Percentiles rank a stretch among this genome's conserved stretches.
Evolutionary conservation across 139 green algal genomes (phyloP).

Genomic region (Tetradesmus lagerheimii): DNA sequence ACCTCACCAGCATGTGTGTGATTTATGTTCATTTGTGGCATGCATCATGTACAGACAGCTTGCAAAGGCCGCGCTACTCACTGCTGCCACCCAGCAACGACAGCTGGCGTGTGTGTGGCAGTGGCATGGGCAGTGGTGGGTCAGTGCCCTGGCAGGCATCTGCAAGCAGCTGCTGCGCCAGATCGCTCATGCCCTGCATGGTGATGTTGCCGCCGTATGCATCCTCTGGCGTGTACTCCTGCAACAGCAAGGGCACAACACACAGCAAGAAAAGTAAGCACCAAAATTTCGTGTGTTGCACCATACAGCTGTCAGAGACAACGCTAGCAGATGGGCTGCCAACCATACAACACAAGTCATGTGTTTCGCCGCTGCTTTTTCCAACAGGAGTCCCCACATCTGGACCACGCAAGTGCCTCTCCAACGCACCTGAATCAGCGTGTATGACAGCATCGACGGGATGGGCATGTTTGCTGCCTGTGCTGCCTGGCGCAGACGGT

Average conservation of each 20-base stretch:
- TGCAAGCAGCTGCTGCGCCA: slow-evolving; percentile 55
- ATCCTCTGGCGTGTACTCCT: slow-evolving; percentile 13
- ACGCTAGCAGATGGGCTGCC: too few relatives aligned
- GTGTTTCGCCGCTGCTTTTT: too few relatives aligned
- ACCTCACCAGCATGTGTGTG: too few relatives aligned
- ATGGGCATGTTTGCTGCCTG: slow-evolving; percentile 23
- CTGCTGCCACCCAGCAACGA: slow-evolving; percentile 12
- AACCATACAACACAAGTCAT: too few relatives aligned
- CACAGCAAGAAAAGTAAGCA: too few relatives aligned
- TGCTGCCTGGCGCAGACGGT: slow-evolving; percentile 40
- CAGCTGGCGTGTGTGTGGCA: slow-evolving; percentile 74
- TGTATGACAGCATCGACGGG: slow-evolving; percentile 57
- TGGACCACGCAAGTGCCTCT: not conserved
- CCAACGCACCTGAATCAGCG: slow-evolving; percentile 55
- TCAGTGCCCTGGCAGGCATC: slow-evolving; percentile 68
- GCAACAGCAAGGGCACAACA: not conserved
- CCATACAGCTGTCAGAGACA: too few relatives aligned
- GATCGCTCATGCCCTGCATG: slow-evolving; percentile 48
- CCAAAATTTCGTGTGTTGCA: too few relatives aligned
- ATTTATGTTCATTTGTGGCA: too few relatives aligned
- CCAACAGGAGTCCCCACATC: too few relatives aligned
- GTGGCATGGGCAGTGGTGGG: slow-evolving; percentile 60
- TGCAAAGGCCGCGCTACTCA: not conserved
- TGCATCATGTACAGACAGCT: not conserved
- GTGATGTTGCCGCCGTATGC: not conserved